phyloP scores from a whole-genome alignment of 2,329 filamentous ascomycete genomes.

The Fusarium sp. region DNA sequence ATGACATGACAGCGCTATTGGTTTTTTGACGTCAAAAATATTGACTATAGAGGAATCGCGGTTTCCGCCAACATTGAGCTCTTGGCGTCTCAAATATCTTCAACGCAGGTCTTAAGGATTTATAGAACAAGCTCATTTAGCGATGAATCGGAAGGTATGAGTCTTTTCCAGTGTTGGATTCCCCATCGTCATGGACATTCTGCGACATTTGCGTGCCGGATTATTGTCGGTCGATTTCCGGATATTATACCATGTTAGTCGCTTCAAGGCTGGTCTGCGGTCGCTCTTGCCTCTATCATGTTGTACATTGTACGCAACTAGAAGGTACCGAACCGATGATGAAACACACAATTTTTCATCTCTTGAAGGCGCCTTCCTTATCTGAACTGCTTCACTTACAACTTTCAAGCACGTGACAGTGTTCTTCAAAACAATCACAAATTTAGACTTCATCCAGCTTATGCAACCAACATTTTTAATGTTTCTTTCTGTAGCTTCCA shows the following conservation, averaged over 20 bases:
- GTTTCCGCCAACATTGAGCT: neutral
- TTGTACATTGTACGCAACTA: conserved; percentile 14
- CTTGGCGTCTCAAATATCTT: neutral
- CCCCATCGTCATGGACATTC: no score
- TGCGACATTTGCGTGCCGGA: conserved; percentile 1
- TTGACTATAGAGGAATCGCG: conserved; percentile 1
- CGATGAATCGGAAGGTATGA: no score
- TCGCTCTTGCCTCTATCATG: neutral
- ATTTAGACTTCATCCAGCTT: neutral
- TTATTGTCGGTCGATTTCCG: conserved; percentile 9
- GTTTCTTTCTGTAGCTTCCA: neutral
- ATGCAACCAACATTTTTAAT: neutral
- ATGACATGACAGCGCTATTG: conserved; percentile 7
- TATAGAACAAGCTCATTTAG: neutral
- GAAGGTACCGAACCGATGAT: conserved; percentile 4
- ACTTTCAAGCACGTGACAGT: neutral
- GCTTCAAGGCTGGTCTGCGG: neutral
- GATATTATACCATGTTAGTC: conserved; percentile 6
- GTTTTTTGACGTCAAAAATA: neutral
- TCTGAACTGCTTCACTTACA: neutral
- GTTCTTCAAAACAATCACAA: neutral
- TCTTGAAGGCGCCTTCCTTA: conserved; percentile 15
- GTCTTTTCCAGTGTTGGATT: neutral
- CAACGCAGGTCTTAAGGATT: neutral
- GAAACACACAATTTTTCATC: neutral